Base-by-base conservation (phyloP, 2,329 filamentous ascomycete species). In the Fusarium sulawesiense region DNA sequence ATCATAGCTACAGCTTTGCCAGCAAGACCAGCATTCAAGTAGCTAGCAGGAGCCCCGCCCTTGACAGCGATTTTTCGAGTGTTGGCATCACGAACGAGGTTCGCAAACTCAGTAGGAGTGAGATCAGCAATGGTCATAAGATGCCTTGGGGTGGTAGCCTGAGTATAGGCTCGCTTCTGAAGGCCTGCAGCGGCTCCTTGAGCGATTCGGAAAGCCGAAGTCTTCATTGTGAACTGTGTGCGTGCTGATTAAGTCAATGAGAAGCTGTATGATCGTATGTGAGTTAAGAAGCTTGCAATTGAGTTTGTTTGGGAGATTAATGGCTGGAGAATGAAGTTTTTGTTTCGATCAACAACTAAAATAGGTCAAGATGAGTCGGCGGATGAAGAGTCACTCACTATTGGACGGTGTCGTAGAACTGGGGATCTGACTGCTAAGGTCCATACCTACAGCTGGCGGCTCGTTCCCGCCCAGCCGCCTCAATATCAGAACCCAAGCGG, bases 41-140 rank as follows among this genome's bases (percentile, higher is more conserved):
- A 82, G 53, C 83, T 79, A 5, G 91, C 88, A 20, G 75, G 66
- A 46, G 73, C 72, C 47, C 89, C 88, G 21, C 89, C 87, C 80
- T 97, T 97, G 83, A 95, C 89, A 59, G 89, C 85, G 57, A 87
- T 81, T 81, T 98, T 98, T 83, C 93, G 89, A 45, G 86, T 81
- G 25, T 89, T 86, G 53, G 93, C 95, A 89, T 95, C 95, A 78
- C 90, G 89, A 61, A 99, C 91, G 60, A 99, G 87, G 25, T 88
- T 89, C 34, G 90, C 88, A 75, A 99, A 89, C 81, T 99, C 96
- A 47, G 86, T 82, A 9, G 93, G 87, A 2, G 90, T 90, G 62
- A 99, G 87, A 78, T 99, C 94, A 56, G 90, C 90, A 76, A 98
- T 97, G 57, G 94, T 97, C 81, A 98, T 91, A 55, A 99, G 86